Base-by-base conservation (phyloP, 257 asterid species). In the Thymus quinquecostatus region DNA sequence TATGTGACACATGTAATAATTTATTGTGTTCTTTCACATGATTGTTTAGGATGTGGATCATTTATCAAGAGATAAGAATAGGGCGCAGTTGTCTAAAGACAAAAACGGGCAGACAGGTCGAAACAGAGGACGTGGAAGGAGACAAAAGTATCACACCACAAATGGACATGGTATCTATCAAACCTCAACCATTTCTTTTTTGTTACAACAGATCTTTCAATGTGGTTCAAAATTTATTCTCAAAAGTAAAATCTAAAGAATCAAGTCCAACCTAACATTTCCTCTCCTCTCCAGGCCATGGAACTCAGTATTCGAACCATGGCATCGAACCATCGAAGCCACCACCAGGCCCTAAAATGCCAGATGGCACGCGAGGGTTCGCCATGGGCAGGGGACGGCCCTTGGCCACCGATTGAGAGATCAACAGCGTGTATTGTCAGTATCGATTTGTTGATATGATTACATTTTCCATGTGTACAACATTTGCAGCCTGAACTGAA, bases 341-440 rank as follows among this genome's bases (percentile, higher is more conserved):
- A 1, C 97, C 98, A 45, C 98, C 99, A 2, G 99, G 98, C 14
- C 99, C 98, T n/a, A 86, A 68, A 75, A 95, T 95, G 99, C 99
- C 99, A 0, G 99, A 92, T 68, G 99, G 99, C 63, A 89, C 99
- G 64, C 84, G 88, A 79, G 64, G 64, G 12, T 59, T 59, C 7
- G 21, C 64, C 45, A 34, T 33, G 45, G 64, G 64, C 29, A 59
- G 64, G 64, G 64, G 64, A 6, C 44, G 45, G 29, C 45, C 64
- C 13, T 45, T 34, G 29, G 29, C 64, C 29, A 59, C 64, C 2
- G 41, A n/a, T 59, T 59, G 64, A 59, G 64, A 59, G 27, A 12
- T 59, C 40, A 33, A 13, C 64, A 10, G 43, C 33, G 43, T 33
- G 64, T 28, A 59, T 32, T 33, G 28, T 21, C 64, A 59, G 45